Evolutionary conservation across 192 early-diverging fungal species (phyloP), one percentile per base, ranked within the genome.

Genomic region (Ambispora gerdemannii): DNA sequence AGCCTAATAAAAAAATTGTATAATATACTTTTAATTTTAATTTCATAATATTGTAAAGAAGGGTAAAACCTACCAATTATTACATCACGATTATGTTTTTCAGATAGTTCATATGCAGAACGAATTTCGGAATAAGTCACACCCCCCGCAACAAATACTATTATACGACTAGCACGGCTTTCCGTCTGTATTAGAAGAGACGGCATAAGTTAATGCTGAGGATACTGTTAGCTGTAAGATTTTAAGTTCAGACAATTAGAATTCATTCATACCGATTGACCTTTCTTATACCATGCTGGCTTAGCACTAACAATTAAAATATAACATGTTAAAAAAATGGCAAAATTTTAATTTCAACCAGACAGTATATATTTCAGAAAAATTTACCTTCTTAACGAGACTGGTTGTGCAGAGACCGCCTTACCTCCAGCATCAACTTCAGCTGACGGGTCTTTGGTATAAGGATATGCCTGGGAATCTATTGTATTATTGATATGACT

Each of bases 91-190:
- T 83, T 78, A 68, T 78, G 77, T 4, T 82, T 81, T 25, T 84
- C 80, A 6, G 83, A 78, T 7, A 94, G 69, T 50, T 93, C 91
- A 71, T 91, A 88, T 35, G 81, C 77, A 2, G 83, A 75, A 34
- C 91, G 82, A 35, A 94, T 80, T 74, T 95, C 93, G 32, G 91
- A 88, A 34, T 86, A 91, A 19, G 79, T 80, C 24, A 70, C 67
- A 24, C 93, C 93, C 36, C 93, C 93, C 31, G 90, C 83, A 50
- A 94, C 78, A 66, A 95, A 95, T 6, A 95, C 75, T 55, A 93
- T 83, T 19, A 92, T 62, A 13, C 86, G 74, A 19, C 78, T 73
- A 52, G 74, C 72, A 0, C 73, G 79, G 8, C 81, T 60, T 33
- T 81, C 86, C 10, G 35, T 22, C 36, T 69, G 63, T 31, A 51